Evolutionary conservation across 1,139 yeast genomes (phyloP).

Genomic region (Spencermartinsiella ligniputridi): DNA sequence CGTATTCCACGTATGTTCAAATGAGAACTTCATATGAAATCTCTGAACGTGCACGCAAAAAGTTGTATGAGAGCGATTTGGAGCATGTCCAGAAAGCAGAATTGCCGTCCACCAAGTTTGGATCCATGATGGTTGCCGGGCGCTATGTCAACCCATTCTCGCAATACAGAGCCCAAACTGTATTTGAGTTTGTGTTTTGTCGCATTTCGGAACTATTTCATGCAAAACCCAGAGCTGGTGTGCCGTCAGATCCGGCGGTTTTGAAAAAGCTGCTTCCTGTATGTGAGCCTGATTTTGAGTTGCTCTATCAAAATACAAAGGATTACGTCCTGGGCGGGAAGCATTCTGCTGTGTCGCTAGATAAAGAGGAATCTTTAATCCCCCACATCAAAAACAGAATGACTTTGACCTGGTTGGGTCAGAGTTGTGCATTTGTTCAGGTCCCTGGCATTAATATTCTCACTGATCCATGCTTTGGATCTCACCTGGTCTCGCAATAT

Average conservation of each 20-base stretch:
- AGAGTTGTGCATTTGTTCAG: conserved; percentile 76
- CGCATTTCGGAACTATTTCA: conserved; percentile 68
- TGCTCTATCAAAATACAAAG: conserved; percentile 32
- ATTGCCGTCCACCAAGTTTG: conserved; percentile 33
- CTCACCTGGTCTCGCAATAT: conserved; percentile 55
- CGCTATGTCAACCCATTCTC: conserved; percentile 85
- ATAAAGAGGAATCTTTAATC: conserved; percentile 11
- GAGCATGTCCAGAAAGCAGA: conserved; percentile 34
- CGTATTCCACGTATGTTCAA: conserved; percentile 63
- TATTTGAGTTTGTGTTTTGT: conserved; percentile 75
- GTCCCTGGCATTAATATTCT: conserved; percentile 67
- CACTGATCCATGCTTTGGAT: conserved; percentile 80
- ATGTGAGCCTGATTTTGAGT: conserved; percentile 52
- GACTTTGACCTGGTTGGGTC: conserved; percentile 88
- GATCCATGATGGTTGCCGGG: conserved; percentile 60
- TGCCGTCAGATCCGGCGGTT: conserved; percentile 49
- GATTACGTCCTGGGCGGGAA: conserved; percentile 5
- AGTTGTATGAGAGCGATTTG: conserved; percentile 20
- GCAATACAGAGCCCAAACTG: conserved; percentile 88
- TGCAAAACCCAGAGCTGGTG: conserved; percentile 60
- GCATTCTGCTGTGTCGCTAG: conserved; percentile 6
- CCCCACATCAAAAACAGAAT: conserved; percentile 43
- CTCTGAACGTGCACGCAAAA: conserved; percentile 41
- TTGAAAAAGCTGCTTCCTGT: conserved; percentile 47
- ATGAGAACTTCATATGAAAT: conserved; percentile 54